phyloP scores from a whole-genome alignment of 768 basidiomycete genomes.

The Leccinum disarticulatum region DNA sequence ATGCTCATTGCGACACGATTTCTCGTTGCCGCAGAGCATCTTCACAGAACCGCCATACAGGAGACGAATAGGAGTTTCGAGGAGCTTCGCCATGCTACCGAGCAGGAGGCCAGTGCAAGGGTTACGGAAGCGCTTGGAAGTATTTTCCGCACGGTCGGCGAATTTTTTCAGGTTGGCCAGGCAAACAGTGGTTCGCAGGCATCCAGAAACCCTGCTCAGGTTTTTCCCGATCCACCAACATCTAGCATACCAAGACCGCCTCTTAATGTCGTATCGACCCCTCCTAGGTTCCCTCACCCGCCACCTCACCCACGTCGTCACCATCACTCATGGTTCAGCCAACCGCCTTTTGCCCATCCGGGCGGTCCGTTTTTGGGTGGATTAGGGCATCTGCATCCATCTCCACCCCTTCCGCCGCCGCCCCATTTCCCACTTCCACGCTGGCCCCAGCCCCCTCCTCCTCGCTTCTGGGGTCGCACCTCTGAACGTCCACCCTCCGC shows the following conservation, averaged over 20 bases:
- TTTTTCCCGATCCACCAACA: not conserved
- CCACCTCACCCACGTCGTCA: slow-evolving; percentile 21
- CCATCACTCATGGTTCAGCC: slow-evolving; percentile 28
- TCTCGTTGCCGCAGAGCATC: slow-evolving; percentile 53
- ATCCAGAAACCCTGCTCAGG: not conserved
- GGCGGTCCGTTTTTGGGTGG: slow-evolving; percentile 20
- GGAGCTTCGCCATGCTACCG: slow-evolving; percentile 47
- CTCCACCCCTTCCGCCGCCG: slow-evolving; percentile 14
- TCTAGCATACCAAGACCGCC: slow-evolving; percentile 7
- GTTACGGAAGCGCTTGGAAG: slow-evolving; percentile 63
- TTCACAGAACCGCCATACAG: slow-evolving; percentile 46
- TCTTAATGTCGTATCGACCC: slow-evolving; percentile 12
- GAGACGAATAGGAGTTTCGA: slow-evolving; percentile 41
- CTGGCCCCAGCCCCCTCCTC: slow-evolving; percentile 30
- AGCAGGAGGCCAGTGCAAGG: slow-evolving; percentile 63
- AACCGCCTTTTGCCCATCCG: slow-evolving; percentile 8
- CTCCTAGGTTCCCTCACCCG: slow-evolving; percentile 16
- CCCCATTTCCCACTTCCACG: slow-evolving; percentile 8
- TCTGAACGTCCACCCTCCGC: not conserved
- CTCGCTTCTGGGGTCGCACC: slow-evolving; percentile 18
- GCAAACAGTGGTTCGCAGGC: slow-evolving; percentile 7
- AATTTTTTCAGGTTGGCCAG: slow-evolving; percentile 25
- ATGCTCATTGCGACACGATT: slow-evolving; percentile 56
- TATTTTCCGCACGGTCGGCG: slow-evolving; percentile 55
- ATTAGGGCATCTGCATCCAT: slow-evolving; percentile 17